A percentile compares a stretch with the other conserved stretches of the same genome.
Conservation (phyloP, 306 rosid genomes). For the Clitoria ternatea region DNA sequence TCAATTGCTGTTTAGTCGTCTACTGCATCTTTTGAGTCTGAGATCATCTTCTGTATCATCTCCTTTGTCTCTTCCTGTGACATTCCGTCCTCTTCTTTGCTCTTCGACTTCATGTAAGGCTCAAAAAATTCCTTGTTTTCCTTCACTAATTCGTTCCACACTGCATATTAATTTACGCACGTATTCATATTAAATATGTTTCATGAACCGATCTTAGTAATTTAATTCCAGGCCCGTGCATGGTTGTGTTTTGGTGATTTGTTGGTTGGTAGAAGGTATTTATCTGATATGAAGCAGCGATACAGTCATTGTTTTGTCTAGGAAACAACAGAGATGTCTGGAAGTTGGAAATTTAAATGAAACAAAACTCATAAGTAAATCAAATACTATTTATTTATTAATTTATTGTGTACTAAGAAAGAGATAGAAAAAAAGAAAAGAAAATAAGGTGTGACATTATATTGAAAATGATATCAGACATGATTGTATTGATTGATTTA, state of each 20-base stretch:
- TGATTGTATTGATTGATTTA: too few species aligned
- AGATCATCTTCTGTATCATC: constrained; percentile 56
- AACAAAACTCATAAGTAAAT: too few species aligned
- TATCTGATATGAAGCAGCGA: background rate
- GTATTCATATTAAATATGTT: background rate
- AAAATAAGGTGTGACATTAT: too few species aligned
- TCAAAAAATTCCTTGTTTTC: constrained; percentile 77
- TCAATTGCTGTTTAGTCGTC: constrained; percentile 21
- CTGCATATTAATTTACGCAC: constrained; percentile 28
- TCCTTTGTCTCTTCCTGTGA: constrained; percentile 65
- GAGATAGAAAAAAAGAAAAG: too few species aligned
- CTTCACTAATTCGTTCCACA: constrained; percentile 87
- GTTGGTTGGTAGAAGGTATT: background rate
- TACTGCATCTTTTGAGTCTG: constrained; percentile 43
- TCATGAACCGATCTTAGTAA: background rate
- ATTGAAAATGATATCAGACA: too few species aligned
- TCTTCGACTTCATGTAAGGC: constrained; percentile 49
- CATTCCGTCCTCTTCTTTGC: constrained; percentile 41
- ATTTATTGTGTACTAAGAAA: too few species aligned
- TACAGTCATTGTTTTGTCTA: background rate
- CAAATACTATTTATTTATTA: too few species aligned
- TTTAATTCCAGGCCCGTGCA: background rate
- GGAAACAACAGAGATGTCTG: background rate
- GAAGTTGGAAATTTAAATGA: background rate
- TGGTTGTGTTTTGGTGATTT: background rate